Percentiles rank a stretch among this genome's conserved stretches.
Conservation (phyloP, 805 yeast genomes). For the Starmerella sirachaensis region DNA sequence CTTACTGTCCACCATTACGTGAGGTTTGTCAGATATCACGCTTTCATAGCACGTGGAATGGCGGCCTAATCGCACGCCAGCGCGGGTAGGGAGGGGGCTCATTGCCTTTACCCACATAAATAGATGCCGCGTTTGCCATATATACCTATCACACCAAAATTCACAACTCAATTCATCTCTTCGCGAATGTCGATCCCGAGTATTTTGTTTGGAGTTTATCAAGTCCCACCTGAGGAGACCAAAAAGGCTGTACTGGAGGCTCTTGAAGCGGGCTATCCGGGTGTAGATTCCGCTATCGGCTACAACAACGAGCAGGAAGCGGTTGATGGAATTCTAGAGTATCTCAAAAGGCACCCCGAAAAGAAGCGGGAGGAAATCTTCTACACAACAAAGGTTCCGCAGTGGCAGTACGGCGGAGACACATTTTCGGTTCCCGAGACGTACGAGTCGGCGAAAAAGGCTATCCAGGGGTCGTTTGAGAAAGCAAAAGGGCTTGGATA, state of each 20-base stretch:
- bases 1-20: too few species aligned
- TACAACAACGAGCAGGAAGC: constrained; percentile 57
- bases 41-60: too few species aligned
- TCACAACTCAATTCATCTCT: background rate
- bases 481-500: constrained; percentile 44
- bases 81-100: too few species aligned
- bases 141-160: background rate
- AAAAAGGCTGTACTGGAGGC: constrained; percentile 42
- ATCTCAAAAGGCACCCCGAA: constrained; percentile 20
- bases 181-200: constrained; percentile 13
- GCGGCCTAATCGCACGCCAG: too few species aligned
- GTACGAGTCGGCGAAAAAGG: constrained; percentile 31
- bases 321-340: constrained; percentile 23
- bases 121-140: too few species aligned
- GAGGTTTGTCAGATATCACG: too few species aligned
- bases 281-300: constrained; percentile 55
- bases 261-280: constrained; percentile 54
- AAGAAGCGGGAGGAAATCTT: constrained; percentile 40
- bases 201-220: constrained; percentile 24
- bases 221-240: constrained; percentile 16
- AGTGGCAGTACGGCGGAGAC: constrained; percentile 49
- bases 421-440: too few species aligned
- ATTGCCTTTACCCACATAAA: too few species aligned
- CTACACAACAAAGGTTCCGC: constrained; percentile 65
- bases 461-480: constrained; percentile 44